A percentile compares a stretch with the other conserved stretches of the same genome.
phyloP scores from a whole-genome alignment of 495 filamentous ascomycete genomes.

The Podospora pseudocomata region DNA sequence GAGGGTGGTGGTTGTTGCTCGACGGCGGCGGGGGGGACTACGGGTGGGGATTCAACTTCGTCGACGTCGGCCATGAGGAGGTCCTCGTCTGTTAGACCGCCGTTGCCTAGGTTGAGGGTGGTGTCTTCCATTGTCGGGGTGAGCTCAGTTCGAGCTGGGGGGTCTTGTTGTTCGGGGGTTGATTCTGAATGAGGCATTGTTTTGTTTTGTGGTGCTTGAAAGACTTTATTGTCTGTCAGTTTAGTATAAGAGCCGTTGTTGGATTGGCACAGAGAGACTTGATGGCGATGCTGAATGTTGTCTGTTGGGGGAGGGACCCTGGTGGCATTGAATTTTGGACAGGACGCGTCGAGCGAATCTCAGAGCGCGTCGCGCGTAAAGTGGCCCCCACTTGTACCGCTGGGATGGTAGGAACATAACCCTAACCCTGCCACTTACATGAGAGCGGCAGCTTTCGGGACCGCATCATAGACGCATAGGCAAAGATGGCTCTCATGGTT shows the following conservation, averaged over 20 bases:
- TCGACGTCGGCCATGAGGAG: conserved; percentile 21
- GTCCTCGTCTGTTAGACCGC: conserved; percentile 16
- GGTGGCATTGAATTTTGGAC: not conserved
- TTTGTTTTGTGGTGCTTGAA: not conserved
- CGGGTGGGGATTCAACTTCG: not conserved
- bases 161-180: not conserved
- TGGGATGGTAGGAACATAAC: conserved; percentile 2
- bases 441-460: not conserved
- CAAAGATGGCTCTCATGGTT: too few relatives aligned
- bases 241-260: not conserved
- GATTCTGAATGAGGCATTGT: conserved; percentile 24
- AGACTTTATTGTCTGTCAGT: not conserved
- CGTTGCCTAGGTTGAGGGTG: not conserved
- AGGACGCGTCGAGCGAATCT: conserved; percentile 12
- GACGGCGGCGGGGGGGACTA: not conserved
- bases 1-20: not conserved
- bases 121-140: conserved; percentile 16
- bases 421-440: not conserved
- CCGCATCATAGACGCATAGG: not conserved
- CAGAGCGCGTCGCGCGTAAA: conserved; percentile 17
- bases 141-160: not conserved
- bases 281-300: not conserved
- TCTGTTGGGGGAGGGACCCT: not conserved
- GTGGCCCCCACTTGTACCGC: not conserved
- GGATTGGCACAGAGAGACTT: too few relatives aligned